Evolutionary conservation across 495 filamentous ascomycete species (phyloP).

Genomic region (Elasticomyces elasticus): DNA sequence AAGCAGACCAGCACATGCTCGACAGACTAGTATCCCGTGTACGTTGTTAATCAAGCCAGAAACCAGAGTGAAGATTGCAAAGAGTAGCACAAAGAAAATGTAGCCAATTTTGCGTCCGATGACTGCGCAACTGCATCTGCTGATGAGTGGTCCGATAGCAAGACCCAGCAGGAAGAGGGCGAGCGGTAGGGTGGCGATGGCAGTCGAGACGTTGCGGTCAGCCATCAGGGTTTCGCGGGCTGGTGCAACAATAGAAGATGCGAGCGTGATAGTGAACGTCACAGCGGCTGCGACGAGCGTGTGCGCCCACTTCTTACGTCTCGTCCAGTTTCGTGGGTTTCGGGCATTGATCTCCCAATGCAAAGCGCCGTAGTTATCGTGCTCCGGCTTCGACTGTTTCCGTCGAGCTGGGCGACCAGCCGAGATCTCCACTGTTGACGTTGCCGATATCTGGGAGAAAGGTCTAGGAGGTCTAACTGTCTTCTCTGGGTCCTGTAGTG

Average conservation of each 20-base stretch:
- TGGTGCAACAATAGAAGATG: conserved; percentile 13
- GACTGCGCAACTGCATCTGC: conserved; percentile 4
- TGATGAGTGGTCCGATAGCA: conserved; percentile 14
- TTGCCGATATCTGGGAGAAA: neutral
- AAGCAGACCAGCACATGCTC: conserved; percentile 15
- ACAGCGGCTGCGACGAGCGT: neutral
- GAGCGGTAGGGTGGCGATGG: conserved; percentile 5
- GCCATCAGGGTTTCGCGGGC: neutral
- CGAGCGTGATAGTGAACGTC: conserved; percentile 2
- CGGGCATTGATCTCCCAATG: neutral
- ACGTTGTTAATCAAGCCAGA: conserved; percentile 10
- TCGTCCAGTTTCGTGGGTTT: neutral
- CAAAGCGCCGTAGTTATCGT: neutral
- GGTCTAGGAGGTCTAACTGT: neutral
- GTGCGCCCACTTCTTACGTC: neutral
- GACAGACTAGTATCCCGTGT: conserved; percentile 1
- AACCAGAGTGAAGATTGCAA: conserved; percentile 16
- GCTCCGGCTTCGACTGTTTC: neutral
- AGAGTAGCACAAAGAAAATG: conserved; percentile 2
- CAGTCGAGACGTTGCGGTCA: neutral
- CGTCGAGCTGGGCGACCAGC: neutral
- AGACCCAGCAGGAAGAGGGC: conserved; percentile 16
- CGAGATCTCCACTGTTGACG: neutral
- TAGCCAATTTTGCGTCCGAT: conserved; percentile 15
- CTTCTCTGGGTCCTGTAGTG: neutral